Base-by-base conservation (phyloP, 2,329 filamentous ascomycete species). In the Colletotrichum orbiculare region DNA sequence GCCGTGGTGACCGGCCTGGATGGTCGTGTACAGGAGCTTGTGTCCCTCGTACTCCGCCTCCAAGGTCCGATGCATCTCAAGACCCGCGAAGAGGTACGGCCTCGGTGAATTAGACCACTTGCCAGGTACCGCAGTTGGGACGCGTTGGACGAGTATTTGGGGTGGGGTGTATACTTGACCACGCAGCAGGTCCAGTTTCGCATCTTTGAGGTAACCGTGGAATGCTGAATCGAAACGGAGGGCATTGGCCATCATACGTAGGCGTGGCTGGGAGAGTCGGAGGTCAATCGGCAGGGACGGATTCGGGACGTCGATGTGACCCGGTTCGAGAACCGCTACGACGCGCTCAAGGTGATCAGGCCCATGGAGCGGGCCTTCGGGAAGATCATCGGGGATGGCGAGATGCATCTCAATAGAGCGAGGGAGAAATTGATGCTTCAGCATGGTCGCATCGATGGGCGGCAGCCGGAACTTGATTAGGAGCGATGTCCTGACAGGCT, bases 1-100 rank as follows among this genome's bases (percentile, higher is more conserved):
- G 54, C 81, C 82, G 63, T 83, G 81, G 54, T 79, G 78, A 0
- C 84, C 85, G 6, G 79, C 83, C 66, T 87, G 82, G 66, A 87
- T 78, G 69, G 78, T 82, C 17, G 79, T 83, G 77, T 87, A 87
- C 8, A 76, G 78, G 8, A 88, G 74, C 10, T 72, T 81, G 73
- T 83, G 80, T 47, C 77, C 79, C 7, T 75, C 67, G 72, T 81
- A 83, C 2, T 77, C 71, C 43, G 80, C 73, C 9, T 81, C 75
- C 50, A 82, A 73, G 33, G 76, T 73, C 62, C 83, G 82, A 49
- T 82, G 83, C 43, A 87, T 76, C 69, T 88, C 85, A 2, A 86
- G 76, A 8, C 85, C 84, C 52, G 78, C 77, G 71, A 87, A 86
- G 13, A 78, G 60, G 69, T 79, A 64, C 35, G 69, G 17, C 17